Evolutionary conservation across 805 yeast species (phyloP), one percentile per base, ranked within the genome.

Genomic region (Saturnispora galanensis): DNA sequence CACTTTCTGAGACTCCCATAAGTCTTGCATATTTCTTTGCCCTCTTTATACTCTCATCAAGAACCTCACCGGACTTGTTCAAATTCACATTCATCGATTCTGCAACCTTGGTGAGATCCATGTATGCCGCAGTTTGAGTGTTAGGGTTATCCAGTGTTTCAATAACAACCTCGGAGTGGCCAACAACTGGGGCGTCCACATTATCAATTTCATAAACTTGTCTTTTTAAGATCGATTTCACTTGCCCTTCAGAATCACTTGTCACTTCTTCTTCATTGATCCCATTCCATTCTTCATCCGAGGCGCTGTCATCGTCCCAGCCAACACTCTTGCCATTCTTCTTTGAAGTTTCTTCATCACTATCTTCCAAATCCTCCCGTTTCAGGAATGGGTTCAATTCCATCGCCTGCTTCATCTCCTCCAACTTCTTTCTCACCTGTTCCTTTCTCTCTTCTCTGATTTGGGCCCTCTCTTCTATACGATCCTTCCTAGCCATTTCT

Each of bases 11-110:
- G 52, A 70, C 73, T 13, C 84, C 78, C 51, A 81, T 64, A 51
- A 77, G 60, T 51, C 74, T 76, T 1, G 96, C 97, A 56, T 90
- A 88, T 58, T 84, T 77, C 54, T 81, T 77, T 2, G 97, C 97
- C 56, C 85, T 71, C 41, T 76, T 71, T 41, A 90, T 78, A 42
- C 95, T 81, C 49, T 78, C 74, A 37, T 83, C 79, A 47, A 90
- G 66, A 1, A 90, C 77, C 50, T 79, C 76, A 41, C 81, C 76
- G 6, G 90, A 74, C 56, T 76, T 73, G 12, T 70, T 69, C 52
- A 89, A 65, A 54, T 86, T 78, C 21, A 90, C 97, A 56, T 74
- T 74, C 56, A 84, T 84, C 35, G 76, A 66, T 42, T 76, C 73
- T 7, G 95, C 81, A 18, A 70, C 49, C 6, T 65, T 64, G 44